Evolutionary conservation across 139 green algal species (phyloP).

Genomic region (Chlorella ohadii): DNA sequence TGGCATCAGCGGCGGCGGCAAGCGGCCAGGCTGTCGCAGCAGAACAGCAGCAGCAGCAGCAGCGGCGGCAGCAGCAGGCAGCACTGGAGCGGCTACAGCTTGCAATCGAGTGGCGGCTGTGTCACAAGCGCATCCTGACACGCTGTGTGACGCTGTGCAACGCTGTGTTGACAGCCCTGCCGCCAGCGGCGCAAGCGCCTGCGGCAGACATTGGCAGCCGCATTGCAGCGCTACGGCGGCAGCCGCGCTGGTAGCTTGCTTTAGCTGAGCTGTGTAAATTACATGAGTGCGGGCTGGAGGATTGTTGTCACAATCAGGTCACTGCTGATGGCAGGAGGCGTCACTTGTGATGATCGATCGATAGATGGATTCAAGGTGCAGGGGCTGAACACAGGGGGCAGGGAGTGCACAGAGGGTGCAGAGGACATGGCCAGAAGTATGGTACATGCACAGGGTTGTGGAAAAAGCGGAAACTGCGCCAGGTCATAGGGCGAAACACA

Average conservation of each 20-base stretch:
- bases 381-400: no score
- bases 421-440: no score
- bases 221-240: background rate
- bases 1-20: background rate
- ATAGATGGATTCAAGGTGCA: no score
- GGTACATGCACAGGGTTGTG: no score
- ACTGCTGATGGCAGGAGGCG: background rate
- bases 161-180: background rate
- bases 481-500: no score
- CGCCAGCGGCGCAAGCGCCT: background rate
- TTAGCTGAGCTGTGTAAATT: background rate
- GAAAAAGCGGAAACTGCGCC: no score
- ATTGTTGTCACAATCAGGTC: background rate
- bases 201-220: background rate
- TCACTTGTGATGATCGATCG: background rate
- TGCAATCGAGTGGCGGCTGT: constrained; percentile 20
- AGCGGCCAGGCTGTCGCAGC: background rate
- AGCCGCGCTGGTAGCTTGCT: background rate
- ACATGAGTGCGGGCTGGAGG: background rate
- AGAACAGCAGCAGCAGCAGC: background rate
- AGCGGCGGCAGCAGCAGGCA: background rate
- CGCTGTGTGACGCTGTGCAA: background rate
- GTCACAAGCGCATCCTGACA: constrained; percentile 22
- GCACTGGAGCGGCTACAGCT: background rate
- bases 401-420: no score